phyloP scores from a whole-genome alignment of 305 asterid genomes.

The Solanum chacoense region DNA sequence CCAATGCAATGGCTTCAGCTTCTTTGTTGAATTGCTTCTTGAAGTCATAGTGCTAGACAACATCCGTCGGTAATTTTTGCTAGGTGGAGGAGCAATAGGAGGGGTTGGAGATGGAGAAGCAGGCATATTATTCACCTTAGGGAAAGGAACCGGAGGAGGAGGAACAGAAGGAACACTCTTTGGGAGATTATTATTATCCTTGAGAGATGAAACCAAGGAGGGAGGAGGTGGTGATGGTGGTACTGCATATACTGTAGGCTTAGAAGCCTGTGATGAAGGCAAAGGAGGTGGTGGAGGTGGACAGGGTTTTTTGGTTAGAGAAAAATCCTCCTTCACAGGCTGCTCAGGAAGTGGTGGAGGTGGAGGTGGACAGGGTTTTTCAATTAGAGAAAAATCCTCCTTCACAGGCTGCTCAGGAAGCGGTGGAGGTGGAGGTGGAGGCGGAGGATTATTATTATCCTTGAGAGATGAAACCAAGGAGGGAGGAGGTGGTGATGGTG shows the following conservation, averaged over 20 bases:
- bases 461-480: background rate
- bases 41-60: background rate
- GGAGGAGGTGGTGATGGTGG: constrained; percentile 1
- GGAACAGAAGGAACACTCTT: constrained; percentile 14
- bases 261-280: background rate
- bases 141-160: constrained; percentile 22
- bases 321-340: background rate
- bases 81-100: constrained; percentile 8
- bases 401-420: background rate
- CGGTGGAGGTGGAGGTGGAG: constrained; percentile 9
- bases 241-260: background rate
- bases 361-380: background rate
- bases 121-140: constrained; percentile 1
- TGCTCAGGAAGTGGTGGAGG: constrained; percentile 4
- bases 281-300: constrained; percentile 9
- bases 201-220: background rate
- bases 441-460: background rate
- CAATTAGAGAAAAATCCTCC: background rate
- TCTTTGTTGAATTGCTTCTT: background rate
- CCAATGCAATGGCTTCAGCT: constrained; percentile 84
- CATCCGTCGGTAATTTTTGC: background rate
- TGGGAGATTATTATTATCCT: background rate
- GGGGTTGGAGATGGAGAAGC: constrained; percentile 32
- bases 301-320: background rate
- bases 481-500: background rate